Evolutionary conservation across 1,284 basidiomycete genomes (phyloP), one percentile per base, ranked within the genome.

Genomic region (Mycosarcoma mackinlayi): DNA sequence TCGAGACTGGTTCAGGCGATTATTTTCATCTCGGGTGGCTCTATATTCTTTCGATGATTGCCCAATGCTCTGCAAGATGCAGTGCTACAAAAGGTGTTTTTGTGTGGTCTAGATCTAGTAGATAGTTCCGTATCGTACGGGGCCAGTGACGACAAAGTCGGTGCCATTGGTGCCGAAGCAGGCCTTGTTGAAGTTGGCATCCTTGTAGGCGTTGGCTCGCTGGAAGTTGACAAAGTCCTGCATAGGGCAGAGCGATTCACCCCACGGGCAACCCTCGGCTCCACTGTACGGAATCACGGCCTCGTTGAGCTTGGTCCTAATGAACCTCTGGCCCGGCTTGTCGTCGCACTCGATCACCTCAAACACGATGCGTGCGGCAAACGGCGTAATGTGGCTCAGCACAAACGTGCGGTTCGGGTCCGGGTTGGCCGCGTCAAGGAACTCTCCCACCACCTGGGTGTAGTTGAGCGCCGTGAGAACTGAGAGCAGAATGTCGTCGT

Each of bases 221-320:
- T 77, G 75, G 53, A 71, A 66, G 1, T 83, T 84, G 30, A 94
- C 87, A 80, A 96, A 94, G 4, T 87, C 88, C 39, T 88, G 85
- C 6, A 94, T 84, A 0, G 90, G 85, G 74, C 93, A 97, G 81
- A 94, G 87, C 11, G 93, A 93, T 60, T 94, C 88, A 40, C 86
- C 85, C 74, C 89, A 83, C 9, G 83, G 65, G 72, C 87, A 82
- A 0, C 87, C 88, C 10, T 89, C 88, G 73, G 92, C 94, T 31
- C 89, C 88, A 2, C 89, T 89, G 35, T 95, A 86, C 1, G 94
- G 92, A 1, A 89, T 86, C 1, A 94, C 91, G 4, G 91, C 93
- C 79, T 96, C 94, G 84, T 95, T 95, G 82, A 93, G 87, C 77
- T 91, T 87, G 52, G 91, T 85, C 6, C 92, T 89, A 67, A 93